phyloP scores from a whole-genome alignment of 176 grass and related monocot genomes.

The Ensete ventricosum region DNA sequence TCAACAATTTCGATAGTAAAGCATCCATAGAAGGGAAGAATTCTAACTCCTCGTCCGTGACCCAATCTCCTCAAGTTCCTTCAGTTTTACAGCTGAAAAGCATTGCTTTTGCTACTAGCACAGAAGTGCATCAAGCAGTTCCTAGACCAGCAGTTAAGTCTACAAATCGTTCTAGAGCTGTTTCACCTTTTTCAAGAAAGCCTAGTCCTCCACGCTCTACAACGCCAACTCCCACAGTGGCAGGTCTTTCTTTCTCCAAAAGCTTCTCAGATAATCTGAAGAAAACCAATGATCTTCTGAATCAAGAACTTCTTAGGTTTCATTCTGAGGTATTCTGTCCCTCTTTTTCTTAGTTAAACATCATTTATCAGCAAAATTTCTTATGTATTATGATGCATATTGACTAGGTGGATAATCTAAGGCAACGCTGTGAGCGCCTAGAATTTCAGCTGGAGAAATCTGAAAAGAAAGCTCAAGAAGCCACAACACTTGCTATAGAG shows the following conservation, averaged over 20 bases:
- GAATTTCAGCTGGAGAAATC: constrained; percentile 54
- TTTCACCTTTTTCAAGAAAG: constrained; percentile 36
- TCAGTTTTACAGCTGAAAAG: constrained; percentile 58
- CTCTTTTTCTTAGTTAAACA: constrained; percentile 1
- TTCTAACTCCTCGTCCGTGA: constrained; percentile 26
- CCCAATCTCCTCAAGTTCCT: constrained; percentile 21
- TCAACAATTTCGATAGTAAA: constrained; percentile 72
- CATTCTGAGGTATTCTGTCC: constrained; percentile 47
- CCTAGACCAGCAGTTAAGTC: constrained; percentile 12
- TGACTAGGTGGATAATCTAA: constrained; percentile 53
- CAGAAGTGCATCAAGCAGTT: constrained; percentile 37
- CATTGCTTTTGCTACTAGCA: constrained; percentile 43
- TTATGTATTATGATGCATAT: background rate
- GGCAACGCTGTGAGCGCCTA: constrained; percentile 43
- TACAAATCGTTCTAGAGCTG: constrained; percentile 21
- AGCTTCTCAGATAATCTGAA: constrained; percentile 44
- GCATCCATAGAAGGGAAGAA: constrained; percentile 67
- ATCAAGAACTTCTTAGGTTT: constrained; percentile 86
- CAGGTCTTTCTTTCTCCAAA: constrained; percentile 33
- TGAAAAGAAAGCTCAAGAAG: constrained; percentile 63
- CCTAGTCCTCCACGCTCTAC: constrained; percentile 33
- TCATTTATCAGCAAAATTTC: background rate
- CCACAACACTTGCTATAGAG: constrained; percentile 51
- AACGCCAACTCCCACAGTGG: constrained; percentile 18
- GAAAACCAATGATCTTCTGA: constrained; percentile 71